Conservation (phyloP, 78 protist species). For the Dictyostelium discoideum region DNA sequence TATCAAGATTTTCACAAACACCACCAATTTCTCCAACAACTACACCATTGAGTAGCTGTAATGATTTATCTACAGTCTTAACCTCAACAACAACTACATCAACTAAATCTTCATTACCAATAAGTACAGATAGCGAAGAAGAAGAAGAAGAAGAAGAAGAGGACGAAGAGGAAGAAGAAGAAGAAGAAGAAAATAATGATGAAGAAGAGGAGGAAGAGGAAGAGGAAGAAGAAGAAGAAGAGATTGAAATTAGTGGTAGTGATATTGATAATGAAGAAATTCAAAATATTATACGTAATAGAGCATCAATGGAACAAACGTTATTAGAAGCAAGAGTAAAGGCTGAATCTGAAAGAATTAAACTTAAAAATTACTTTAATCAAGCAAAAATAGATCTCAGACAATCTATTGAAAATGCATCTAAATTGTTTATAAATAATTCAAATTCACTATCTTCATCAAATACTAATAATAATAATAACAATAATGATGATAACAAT, state of each 20-base stretch:
- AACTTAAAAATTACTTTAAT: constrained; percentile 20
- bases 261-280: constrained; percentile 33
- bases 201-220: neutral
- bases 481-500: neutral
- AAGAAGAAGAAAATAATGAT: neutral
- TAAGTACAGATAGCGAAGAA: neutral
- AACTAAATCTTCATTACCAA: neutral
- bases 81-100: neutral
- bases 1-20: constrained; percentile 2
- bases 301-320: constrained; percentile 17
- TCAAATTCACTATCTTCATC: neutral
- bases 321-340: constrained; percentile 27
- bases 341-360: constrained; percentile 19
- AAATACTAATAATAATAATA: neutral
- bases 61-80: neutral
- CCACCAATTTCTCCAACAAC: constrained; percentile 7
- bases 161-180: neutral
- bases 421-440: neutral
- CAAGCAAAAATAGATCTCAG: constrained; percentile 57
- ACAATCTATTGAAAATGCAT: constrained; percentile 29
- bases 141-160: neutral
- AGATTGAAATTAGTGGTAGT: constrained; percentile 18
- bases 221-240: constrained; percentile 14
- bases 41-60: neutral
- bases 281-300: constrained; percentile 6